Base-by-base conservation (phyloP, 2,329 filamentous ascomycete genomes). In the Gremmenia infestans region DNA sequence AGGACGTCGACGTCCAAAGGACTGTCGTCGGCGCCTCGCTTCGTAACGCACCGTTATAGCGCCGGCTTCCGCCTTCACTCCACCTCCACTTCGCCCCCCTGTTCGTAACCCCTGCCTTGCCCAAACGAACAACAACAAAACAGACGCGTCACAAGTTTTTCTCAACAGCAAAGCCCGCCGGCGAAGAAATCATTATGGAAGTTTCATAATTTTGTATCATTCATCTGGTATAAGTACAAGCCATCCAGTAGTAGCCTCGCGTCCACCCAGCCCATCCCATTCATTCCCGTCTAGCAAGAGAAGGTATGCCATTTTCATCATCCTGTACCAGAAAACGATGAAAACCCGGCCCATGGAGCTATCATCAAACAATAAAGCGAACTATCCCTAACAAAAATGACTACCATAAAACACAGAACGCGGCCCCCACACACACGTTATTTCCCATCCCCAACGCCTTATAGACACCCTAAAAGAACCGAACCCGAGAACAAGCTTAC, bases 391-490 rank as follows among this genome's bases (percentile, higher is more conserved):
- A 54, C 23, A 43, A 45, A 52, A 54, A 45, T 45, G 45, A 59
- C 43, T 53, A 54, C 56, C 57, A 40, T 56, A 55, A 57, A 56
- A 56, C 23, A 52, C 54, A 46, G 55, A 60, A 48, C 35, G 53
- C 56, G 50, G 56, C 56, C 53, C 23, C 11, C 52, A 50, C 55
- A 42, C 52, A 58, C 57, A 58, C 56, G 54, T 57, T 59, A 55
- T 55, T 55, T 53, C 53, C 54, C 46, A 48, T 37, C 52, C 60
- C 49, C 48, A 65, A 63, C 61, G 60, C 64, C 61, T 28, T 63
- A 64, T 61, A 39, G 58, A 62, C 54, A 61, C 56, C 56, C 58
- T 46, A 61, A 63, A 52, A 56, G 39, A 51, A 59, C 48, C 42
- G 23, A 48, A 57, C 23, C 23, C 48, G 42, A 14, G 40, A 56